A percentile compares a stretch with the other conserved stretches of the same genome.
Conservation (phyloP, 768 basidiomycete species). For the Naematelia aurantialba region DNA sequence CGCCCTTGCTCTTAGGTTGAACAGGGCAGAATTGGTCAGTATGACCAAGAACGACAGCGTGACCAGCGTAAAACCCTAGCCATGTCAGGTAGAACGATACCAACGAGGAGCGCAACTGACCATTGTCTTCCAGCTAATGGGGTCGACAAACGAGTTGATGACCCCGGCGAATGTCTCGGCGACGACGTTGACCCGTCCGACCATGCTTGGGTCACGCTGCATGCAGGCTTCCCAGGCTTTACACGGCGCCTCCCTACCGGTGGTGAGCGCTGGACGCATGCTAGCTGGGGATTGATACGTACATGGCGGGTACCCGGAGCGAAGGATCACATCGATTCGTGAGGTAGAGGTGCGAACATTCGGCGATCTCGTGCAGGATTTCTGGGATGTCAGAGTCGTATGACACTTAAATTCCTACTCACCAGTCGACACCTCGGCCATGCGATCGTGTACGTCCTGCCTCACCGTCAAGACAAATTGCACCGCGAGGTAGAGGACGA, state of each 20-base stretch:
- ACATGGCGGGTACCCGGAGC: conserved; percentile 79
- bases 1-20: conserved; percentile 36
- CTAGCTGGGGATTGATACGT: conserved; percentile 16
- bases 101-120: conserved; percentile 55
- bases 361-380: conserved; percentile 84
- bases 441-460: conserved; percentile 79
- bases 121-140: conserved; percentile 95
- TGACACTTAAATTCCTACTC: conserved; percentile 35
- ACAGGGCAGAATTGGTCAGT: conserved; percentile 48
- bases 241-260: conserved; percentile 64
- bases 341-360: conserved; percentile 75
- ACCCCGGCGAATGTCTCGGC: conserved; percentile 95
- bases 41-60: conserved; percentile 47
- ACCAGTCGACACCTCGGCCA: conserved; percentile 87
- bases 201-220: conserved; percentile 84
- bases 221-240: conserved; percentile 88
- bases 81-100: neutral
- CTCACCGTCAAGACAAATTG: conserved; percentile 87
- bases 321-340: conserved; percentile 71
- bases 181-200: conserved; percentile 82
- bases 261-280: neutral
- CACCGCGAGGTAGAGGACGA: conserved; percentile 78
- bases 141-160: conserved; percentile 93
- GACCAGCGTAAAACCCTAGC: conserved; percentile 49
- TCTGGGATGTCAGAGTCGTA: conserved; percentile 52